These are phyloP conservation scores for Flammula alnicola DNA, from an alignment of 1,284 basidiomycete species.

Conservation along the genomic window DNA sequence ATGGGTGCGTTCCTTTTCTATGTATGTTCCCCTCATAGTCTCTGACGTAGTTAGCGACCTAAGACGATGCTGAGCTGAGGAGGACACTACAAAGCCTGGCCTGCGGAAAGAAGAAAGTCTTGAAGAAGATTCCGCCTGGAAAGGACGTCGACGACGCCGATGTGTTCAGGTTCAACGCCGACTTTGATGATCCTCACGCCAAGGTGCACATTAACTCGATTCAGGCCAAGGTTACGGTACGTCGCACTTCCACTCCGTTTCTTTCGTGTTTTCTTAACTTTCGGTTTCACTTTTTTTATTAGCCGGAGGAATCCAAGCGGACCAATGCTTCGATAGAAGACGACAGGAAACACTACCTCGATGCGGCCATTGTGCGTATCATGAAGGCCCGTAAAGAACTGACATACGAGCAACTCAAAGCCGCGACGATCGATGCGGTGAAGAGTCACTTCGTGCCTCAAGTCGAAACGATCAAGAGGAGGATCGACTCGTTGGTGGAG, in stretches of 20 bases:
- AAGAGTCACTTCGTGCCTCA: conserved; percentile 78
- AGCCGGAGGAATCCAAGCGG: conserved; percentile 87
- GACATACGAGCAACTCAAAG: conserved; percentile 78
- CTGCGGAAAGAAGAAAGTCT: conserved; percentile 87
- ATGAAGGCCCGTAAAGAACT: conserved; percentile 92
- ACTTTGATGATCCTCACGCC: conserved; percentile 80
- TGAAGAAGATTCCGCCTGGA: conserved; percentile 82
- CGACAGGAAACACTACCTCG: conserved; percentile 85
- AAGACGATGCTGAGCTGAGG: conserved; percentile 79
- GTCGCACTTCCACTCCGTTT: conserved; percentile 27
- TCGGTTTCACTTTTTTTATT: conserved; percentile 3
- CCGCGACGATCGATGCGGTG: conserved; percentile 80
- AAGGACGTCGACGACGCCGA: conserved; percentile 83
- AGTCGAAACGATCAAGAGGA: conserved; percentile 81
- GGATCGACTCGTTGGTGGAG: conserved; percentile 84
- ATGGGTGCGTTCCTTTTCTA: conserved; percentile 64
- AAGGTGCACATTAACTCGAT: conserved; percentile 96
- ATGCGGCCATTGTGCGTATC: conserved; percentile 93
- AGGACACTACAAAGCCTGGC: conserved; percentile 92
- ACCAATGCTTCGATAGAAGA: conserved; percentile 87
- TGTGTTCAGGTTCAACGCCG: conserved; percentile 81
- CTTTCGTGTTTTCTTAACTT: not conserved
- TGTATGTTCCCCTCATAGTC: not conserved
- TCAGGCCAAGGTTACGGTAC: conserved; percentile 88
- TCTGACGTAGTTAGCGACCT: conserved; percentile 7